Conservation (phyloP, 2,329 filamentous ascomycete genomes). For the Tolypocladium amazonense region DNA sequence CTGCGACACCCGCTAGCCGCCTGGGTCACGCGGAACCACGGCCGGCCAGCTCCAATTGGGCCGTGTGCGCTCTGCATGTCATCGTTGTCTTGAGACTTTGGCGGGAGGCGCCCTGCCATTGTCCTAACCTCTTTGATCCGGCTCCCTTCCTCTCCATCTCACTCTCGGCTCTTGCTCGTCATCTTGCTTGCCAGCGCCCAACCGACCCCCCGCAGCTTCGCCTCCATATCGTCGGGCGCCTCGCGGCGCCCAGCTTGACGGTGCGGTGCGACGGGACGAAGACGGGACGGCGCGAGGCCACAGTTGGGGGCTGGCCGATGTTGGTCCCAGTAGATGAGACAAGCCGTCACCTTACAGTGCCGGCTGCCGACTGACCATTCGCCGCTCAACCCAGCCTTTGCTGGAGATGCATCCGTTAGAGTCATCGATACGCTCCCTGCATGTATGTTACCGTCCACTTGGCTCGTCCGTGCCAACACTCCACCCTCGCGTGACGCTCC, state of each 20-base stretch:
- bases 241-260: neutral
- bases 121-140: too few species aligned
- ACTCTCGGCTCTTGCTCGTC: neutral
- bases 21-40: neutral
- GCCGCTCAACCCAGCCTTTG: neutral
- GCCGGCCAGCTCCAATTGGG: neutral
- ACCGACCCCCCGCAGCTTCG: neutral
- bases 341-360: neutral
- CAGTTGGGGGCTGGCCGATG: neutral
- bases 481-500: neutral
- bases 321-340: neutral
- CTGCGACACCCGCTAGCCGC: neutral
- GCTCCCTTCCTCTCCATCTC: too few species aligned
- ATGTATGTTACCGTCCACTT: neutral
- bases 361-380: neutral
- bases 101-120: neutral
- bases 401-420: neutral
- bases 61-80: neutral
- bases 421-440: neutral
- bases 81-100: neutral
- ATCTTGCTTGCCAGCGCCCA: neutral
- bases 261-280: too few species aligned
- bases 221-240: neutral
- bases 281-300: neutral
- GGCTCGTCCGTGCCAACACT: neutral